Base-by-base conservation (phyloP, 305 asterid species). In the Caryopteris hybrid region DNA sequence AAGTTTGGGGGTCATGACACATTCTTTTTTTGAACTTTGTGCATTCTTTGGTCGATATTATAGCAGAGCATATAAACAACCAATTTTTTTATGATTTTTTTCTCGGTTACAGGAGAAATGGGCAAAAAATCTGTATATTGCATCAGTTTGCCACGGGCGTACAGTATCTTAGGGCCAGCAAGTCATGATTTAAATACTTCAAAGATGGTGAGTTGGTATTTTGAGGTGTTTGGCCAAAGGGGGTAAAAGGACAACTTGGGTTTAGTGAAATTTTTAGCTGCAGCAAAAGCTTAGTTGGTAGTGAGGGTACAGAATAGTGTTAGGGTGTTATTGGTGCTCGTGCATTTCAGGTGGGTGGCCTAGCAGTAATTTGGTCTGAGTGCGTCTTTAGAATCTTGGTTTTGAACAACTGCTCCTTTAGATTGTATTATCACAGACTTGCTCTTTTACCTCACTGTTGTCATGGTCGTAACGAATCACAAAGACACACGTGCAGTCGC, bases 101-200 rank as follows among this genome's bases (percentile, higher is more conserved):
- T 72, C 10, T 6, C 20, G 39, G 18, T 55, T 74, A 10, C 93
- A 92, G 98, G 98, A 90, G 66, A 92, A 88, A 75, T 92, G 98
- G 97, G 86, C 87, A 2, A 92, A 90, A 46, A 88, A 86, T 84
- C 86, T 90, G 71, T 92, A 90, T 58, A 68, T 92, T 67, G 86
- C 96, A 1, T 85, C 95, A 0, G 84, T 92, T 69, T 92, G 96
- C 72, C 88, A 88, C 59, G 98, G 98, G 6, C 95, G 98, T 16
- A 88, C 98, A 45, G 96, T 92, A 63, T 87, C 96, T 42, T 81
- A 77, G 74, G 42, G 63, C 53, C n/a, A n/a, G n/a, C n/a, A n/a
- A n/a, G n/a, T n/a, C n/a, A n/a, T n/a, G n/a, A n/a, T n/a, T n/a
- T n/a, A n/a, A n/a, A n/a, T n/a, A n/a, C n/a, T n/a, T n/a, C n/a